Percentiles rank a stretch among this genome's conserved stretches.
phyloP scores from a whole-genome alignment of 208 protist genomes.

The Leishmania turanica region DNA sequence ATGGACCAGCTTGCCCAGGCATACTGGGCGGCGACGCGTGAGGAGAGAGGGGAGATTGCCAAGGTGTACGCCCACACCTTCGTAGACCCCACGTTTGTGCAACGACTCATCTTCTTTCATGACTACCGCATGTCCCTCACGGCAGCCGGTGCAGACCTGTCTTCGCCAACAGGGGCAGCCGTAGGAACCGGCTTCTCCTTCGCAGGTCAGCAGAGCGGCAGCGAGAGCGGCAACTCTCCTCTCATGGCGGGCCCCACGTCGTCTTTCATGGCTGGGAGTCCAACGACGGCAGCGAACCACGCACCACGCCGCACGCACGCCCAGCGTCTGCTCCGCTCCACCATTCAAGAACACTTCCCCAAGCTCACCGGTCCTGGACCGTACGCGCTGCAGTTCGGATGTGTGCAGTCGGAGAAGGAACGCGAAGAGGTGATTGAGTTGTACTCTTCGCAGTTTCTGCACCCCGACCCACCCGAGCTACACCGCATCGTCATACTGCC shows the following conservation, averaged over 20 bases:
- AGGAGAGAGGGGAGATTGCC: conserved; percentile 71
- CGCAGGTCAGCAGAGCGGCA: neutral
- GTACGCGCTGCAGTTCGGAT: conserved; percentile 65
- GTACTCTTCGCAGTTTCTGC: conserved; percentile 83
- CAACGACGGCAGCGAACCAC: conserved; percentile 3
- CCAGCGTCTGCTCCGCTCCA: conserved; percentile 76
- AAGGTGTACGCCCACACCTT: conserved; percentile 76
- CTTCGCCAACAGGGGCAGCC: neutral
- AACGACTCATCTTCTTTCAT: conserved; percentile 69
- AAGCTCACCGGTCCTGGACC: conserved; percentile 70
- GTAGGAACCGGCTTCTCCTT: neutral
- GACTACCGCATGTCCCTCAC: conserved; percentile 31
- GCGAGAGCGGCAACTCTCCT: conserved; percentile 1
- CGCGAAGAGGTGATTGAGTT: conserved; percentile 74
- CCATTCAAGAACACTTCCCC: conserved; percentile 81
- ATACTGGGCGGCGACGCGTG: conserved; percentile 76
- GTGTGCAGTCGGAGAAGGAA: conserved; percentile 60
- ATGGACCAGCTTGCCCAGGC: conserved; percentile 60
- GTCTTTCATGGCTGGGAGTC: conserved; percentile 14
- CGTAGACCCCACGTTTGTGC: conserved; percentile 71
- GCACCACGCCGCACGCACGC: conserved; percentile 55
- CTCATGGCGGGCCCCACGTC: conserved; percentile 9
- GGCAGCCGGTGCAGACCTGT: neutral
- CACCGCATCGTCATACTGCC: conserved; percentile 70
- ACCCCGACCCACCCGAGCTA: conserved; percentile 79